Evolutionary conservation across 2,329 filamentous ascomycete genomes (phyloP).

Genomic region (Epichloe aotearoae): DNA sequence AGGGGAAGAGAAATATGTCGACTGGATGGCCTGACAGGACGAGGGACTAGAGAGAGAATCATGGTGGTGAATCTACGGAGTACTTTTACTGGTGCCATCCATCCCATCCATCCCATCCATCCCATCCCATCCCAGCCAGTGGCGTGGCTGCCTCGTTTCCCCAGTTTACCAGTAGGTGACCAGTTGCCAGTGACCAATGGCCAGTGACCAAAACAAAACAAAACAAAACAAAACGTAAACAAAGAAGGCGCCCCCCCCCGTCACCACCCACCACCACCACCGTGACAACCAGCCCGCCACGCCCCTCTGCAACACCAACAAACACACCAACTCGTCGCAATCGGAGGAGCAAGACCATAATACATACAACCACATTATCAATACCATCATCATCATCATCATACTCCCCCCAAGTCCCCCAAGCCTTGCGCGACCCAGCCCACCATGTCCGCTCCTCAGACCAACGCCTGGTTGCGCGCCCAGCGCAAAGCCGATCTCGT

Average conservation of each 20-base stretch:
- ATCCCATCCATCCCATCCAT: too few species aligned
- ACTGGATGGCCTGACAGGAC: constrained; percentile 18
- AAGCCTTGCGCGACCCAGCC: not conserved
- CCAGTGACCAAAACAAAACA: constrained; percentile 1
- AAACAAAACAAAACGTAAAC: constrained; percentile 10
- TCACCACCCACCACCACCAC: too few species aligned
- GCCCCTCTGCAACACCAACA: not conserved
- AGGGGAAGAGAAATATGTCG: constrained; percentile 55
- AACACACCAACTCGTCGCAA: not conserved
- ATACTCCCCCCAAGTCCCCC: not conserved
- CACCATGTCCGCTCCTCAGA: constrained; percentile 18
- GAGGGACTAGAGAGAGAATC: too few species aligned
- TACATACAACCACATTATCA: too few species aligned
- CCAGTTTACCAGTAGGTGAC: too few species aligned
- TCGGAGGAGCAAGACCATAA: not conserved
- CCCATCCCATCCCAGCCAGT: too few species aligned
- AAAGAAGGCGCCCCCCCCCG: not conserved
- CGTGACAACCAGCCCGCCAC: constrained; percentile 3
- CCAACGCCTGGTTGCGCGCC: constrained; percentile 60
- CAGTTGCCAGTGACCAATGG: too few species aligned
- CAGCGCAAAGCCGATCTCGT: constrained; percentile 73
- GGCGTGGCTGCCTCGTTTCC: too few species aligned
- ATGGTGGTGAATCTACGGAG: too few species aligned
- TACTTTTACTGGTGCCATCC: too few species aligned
- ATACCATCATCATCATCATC: not conserved